Percentiles rank a stretch among this genome's conserved stretches.
Evolutionary conservation across 116 monocot species (phyloP).

Genomic region (Papilionanthe hybrid): DNA sequence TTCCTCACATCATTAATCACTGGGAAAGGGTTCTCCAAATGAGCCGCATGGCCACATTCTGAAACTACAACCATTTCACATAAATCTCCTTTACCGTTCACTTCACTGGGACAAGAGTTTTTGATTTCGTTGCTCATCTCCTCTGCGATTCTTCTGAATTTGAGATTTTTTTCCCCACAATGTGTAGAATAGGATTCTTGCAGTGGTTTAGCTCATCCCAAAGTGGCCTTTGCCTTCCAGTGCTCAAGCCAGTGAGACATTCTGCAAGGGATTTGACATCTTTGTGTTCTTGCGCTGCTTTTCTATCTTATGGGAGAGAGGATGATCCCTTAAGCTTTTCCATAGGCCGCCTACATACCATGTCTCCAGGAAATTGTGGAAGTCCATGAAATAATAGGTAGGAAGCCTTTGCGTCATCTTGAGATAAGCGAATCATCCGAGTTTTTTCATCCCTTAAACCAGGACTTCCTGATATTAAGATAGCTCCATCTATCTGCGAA

Average conservation of each 20-base stretch:
- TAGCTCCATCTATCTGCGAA: slow-evolving; percentile 64
- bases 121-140: slow-evolving; percentile 47
- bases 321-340: slow-evolving; percentile 84
- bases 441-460: slow-evolving; percentile 57
- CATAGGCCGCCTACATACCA: slow-evolving; percentile 77
- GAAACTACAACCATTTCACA: slow-evolving; percentile 47
- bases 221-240: slow-evolving; percentile 74
- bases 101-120: not conserved
- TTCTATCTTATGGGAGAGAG: slow-evolving; percentile 47
- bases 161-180: slow-evolving; percentile 74
- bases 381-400: slow-evolving; percentile 60
- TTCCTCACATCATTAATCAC: slow-evolving; percentile 67
- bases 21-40: slow-evolving; percentile 84
- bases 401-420: slow-evolving; percentile 68
- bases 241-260: slow-evolving; percentile 53
- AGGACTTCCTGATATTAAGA: slow-evolving; percentile 91
- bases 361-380: slow-evolving; percentile 46
- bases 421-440: slow-evolving; percentile 44
- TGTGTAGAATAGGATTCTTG: slow-evolving; percentile 52
- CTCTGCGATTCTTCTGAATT: slow-evolving; percentile 63
- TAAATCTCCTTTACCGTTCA: slow-evolving; percentile 2
- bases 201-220: slow-evolving; percentile 74
- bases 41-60: slow-evolving; percentile 78
- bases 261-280: slow-evolving; percentile 55
- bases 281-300: slow-evolving; percentile 35